Evolutionary conservation across 495 filamentous ascomycete species (phyloP).

Genomic region (Xylaria sp.): DNA sequence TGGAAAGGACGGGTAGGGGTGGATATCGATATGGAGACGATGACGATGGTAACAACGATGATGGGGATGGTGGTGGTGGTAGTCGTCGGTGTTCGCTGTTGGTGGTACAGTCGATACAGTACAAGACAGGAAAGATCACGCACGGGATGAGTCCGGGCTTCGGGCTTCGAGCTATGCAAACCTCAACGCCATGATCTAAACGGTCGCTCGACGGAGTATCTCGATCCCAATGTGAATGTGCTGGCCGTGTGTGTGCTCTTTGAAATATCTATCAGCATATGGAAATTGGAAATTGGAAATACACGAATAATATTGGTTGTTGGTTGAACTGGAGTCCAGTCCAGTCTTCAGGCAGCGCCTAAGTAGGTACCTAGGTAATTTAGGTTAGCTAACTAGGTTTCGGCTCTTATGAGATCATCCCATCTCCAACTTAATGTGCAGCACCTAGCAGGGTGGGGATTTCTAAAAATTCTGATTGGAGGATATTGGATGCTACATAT

Average conservation of each 20-base stretch:
- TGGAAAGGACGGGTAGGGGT: too few species aligned
- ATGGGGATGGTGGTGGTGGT: neutral
- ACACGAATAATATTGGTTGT: neutral
- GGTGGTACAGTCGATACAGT: neutral
- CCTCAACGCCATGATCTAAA: slow-evolving; percentile 16
- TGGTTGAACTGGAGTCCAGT: neutral
- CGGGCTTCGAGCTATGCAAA: too few species aligned
- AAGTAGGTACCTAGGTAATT: too few species aligned
- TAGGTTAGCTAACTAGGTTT: neutral
- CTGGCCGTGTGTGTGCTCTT: neutral
- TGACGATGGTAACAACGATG: neutral
- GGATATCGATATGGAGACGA: neutral
- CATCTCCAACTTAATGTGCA: too few species aligned
- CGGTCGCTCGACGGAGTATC: neutral
- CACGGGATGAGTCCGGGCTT: neutral
- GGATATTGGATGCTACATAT: too few species aligned
- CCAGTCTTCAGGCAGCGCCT: too few species aligned
- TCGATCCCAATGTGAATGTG: too few species aligned
- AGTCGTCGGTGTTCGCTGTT: neutral
- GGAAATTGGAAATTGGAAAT: too few species aligned
- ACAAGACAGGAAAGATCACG: too few species aligned
- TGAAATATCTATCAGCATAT: neutral
- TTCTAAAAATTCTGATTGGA: too few species aligned
- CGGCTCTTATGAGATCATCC: slow-evolving; percentile 6
- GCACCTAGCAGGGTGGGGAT: too few species aligned